Evolutionary conservation across 345 rosid genomes (phyloP).

Genomic region (Alliaria petiolata): DNA sequence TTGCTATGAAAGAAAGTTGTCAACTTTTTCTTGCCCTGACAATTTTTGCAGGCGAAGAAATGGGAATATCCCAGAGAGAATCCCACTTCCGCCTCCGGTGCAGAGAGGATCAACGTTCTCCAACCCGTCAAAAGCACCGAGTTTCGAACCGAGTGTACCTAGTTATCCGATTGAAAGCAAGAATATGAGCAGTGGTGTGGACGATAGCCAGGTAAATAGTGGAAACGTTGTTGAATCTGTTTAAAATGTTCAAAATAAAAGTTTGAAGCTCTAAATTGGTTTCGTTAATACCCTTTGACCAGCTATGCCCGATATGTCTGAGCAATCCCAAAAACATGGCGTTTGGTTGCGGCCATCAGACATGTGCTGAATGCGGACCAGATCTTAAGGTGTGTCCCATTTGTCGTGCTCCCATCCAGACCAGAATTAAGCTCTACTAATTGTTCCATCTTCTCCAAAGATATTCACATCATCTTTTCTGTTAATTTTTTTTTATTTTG

Average conservation of each 20-base stretch:
- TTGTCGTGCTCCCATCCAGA: conserved; percentile 61
- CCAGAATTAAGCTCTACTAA: conserved; percentile 86
- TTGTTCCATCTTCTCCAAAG: background rate
- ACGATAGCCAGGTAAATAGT: conserved; percentile 56
- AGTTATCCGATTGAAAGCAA: conserved; percentile 39
- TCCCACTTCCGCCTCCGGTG: conserved; percentile 77
- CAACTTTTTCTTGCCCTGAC: conserved; percentile 3
- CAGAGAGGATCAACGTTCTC: conserved; percentile 36
- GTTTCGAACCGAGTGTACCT: conserved; percentile 58
- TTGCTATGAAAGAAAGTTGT: background rate
- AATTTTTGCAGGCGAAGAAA: conserved; percentile 42
- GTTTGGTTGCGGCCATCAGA: conserved; percentile 98
- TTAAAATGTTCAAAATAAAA: background rate
- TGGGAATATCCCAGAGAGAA: conserved; percentile 52
- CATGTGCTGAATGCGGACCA: conserved; percentile 84
- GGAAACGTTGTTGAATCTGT: background rate
- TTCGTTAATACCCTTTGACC: conserved; percentile 23
- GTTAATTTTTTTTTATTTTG: background rate
- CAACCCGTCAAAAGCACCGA: conserved; percentile 38
- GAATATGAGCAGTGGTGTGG: conserved; percentile 28
- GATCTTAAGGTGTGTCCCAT: conserved; percentile 77
- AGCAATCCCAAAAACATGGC: conserved; percentile 79
- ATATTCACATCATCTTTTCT: conserved; percentile 4
- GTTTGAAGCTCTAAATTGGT: background rate
- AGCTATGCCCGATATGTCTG: conserved; percentile 89